phyloP scores from a whole-genome alignment of 1,139 yeast species.

The Pneumocystis sp. region DNA sequence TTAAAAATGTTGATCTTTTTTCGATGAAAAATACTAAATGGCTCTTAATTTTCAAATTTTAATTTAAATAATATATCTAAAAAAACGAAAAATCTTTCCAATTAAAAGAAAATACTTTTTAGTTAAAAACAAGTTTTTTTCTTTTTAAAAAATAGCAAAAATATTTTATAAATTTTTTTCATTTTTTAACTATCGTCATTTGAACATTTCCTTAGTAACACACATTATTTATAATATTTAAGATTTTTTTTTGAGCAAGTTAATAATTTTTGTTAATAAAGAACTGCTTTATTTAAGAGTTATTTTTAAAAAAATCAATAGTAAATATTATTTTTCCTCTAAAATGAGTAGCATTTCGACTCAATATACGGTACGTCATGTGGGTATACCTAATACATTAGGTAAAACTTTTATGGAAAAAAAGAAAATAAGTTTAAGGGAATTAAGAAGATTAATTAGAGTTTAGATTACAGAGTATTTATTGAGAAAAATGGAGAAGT shows the following conservation, averaged over 20 bases:
- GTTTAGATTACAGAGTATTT: conserved; percentile 60
- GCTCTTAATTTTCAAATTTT: no score
- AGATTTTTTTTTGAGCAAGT: neutral
- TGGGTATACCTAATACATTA: conserved; percentile 70
- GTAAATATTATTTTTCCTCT: neutral
- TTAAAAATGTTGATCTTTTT: neutral
- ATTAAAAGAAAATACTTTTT: no score
- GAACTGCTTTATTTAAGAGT: neutral
- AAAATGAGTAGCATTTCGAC: conserved; percentile 4
- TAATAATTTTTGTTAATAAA: neutral
- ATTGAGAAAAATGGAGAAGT: conserved; percentile 43
- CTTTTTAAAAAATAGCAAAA: neutral
- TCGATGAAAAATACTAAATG: neutral
- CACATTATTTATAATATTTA: neutral
- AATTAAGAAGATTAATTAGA: neutral
- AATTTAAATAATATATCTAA: no score
- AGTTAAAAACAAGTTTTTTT: neutral
- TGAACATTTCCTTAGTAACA: no score
- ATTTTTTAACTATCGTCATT: no score
- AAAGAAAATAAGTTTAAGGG: neutral
- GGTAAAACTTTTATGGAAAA: neutral
- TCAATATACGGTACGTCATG: conserved; percentile 35
- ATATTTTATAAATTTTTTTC: no score
- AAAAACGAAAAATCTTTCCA: no score
- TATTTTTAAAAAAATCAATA: neutral